Percentiles rank a stretch among this genome's conserved stretches.
Evolutionary conservation across 2,329 filamentous ascomycete genomes (phyloP).

Genomic region (Xylariaceae sp.): DNA sequence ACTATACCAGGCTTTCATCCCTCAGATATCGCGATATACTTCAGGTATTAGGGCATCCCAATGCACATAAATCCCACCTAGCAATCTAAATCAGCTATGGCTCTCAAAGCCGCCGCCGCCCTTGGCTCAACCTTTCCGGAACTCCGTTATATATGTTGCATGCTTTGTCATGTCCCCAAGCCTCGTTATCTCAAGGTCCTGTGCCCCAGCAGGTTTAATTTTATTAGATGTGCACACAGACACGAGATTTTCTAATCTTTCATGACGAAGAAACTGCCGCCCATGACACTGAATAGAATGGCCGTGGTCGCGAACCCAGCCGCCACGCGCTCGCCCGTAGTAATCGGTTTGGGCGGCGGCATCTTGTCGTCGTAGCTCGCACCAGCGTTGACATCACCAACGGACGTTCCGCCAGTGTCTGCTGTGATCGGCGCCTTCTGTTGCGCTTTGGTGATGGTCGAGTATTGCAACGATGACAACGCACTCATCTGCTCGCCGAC

Average conservation of each 20-base stretch:
- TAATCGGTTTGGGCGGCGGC: conserved; percentile 35
- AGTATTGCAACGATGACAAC: conserved; percentile 59
- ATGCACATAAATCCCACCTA: no score
- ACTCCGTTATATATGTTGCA: no score
- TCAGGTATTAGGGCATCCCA: no score
- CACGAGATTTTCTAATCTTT: neutral
- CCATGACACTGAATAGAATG: conserved; percentile 43
- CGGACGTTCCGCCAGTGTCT: conserved; percentile 55
- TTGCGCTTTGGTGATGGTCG: conserved; percentile 38
- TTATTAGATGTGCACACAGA: no score
- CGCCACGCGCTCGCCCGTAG: conserved; percentile 47
- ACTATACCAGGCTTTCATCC: no score
- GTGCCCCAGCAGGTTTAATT: no score
- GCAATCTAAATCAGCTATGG: no score
- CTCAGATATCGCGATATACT: no score
- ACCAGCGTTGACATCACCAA: conserved; percentile 46
- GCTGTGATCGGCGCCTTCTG: conserved; percentile 42
- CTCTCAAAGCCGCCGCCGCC: no score
- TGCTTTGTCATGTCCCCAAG: no score
- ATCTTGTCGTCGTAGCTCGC: conserved; percentile 18
- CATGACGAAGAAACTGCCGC: conserved; percentile 46
- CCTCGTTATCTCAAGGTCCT: no score
- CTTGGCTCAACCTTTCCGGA: no score
- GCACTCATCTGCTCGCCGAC: conserved; percentile 70
- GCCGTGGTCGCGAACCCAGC: conserved; percentile 53